phyloP scores from a whole-genome alignment of 164 flowering plant species.

The Saururus chinensis region DNA sequence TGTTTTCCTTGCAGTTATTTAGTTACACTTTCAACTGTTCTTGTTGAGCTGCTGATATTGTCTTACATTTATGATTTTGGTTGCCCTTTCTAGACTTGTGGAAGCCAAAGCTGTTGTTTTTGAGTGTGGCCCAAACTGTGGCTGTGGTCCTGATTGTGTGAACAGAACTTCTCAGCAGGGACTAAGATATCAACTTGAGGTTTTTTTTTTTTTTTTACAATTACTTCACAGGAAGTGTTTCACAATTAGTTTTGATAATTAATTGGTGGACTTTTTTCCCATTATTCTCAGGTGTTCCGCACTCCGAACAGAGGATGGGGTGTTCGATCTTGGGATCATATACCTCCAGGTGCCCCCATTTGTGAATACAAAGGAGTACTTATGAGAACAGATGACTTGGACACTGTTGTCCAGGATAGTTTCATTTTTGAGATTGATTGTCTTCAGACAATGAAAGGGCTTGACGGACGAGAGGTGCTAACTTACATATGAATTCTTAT shows the following conservation, averaged over 20 bases:
- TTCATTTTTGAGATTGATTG: slow-evolving; percentile 94
- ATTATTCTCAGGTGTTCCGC: slow-evolving; percentile 64
- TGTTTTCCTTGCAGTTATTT: too few species aligned
- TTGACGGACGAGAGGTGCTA: slow-evolving; percentile 85
- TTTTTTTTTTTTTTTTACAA: slow-evolving; percentile 14
- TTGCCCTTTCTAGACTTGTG: slow-evolving; percentile 36
- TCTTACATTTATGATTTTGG: not conserved
- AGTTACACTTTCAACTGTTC: too few species aligned
- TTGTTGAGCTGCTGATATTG: not conserved
- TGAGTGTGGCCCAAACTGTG: slow-evolving; percentile 94
- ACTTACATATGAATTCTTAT: not conserved
- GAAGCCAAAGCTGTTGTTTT: slow-evolving; percentile 78
- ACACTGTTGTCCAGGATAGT: slow-evolving; percentile 39
- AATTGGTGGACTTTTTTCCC: not conserved
- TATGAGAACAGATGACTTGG: slow-evolving; percentile 58
- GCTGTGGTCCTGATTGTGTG: slow-evolving; percentile 77
- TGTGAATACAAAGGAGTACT: slow-evolving; percentile 82
- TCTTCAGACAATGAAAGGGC: slow-evolving; percentile 83
- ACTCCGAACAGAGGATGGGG: slow-evolving; percentile 94
- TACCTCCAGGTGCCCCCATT: slow-evolving; percentile 86
- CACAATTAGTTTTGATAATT: too few species aligned
- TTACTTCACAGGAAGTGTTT: too few species aligned
- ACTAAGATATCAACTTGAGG: slow-evolving; percentile 68
- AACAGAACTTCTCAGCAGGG: slow-evolving; percentile 72
- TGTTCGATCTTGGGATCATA: slow-evolving; percentile 88